phyloP scores from a whole-genome alignment of 768 basidiomycete genomes.

The Lanmaoa rubissima region DNA sequence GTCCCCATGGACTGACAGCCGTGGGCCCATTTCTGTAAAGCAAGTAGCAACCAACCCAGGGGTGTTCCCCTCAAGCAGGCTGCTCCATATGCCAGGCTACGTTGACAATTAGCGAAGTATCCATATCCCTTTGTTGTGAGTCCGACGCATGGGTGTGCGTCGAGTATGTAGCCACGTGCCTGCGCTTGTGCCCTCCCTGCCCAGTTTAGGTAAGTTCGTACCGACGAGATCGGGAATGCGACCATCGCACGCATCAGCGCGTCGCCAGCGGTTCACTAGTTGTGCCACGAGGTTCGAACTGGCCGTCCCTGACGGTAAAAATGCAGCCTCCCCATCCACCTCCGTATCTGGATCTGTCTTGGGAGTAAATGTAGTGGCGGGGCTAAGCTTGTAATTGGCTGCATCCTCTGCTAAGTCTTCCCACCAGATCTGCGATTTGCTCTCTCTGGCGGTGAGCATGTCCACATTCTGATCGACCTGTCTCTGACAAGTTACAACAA shows the following conservation, averaged over 20 bases:
- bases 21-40: background rate
- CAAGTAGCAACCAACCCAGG: conserved; percentile 3
- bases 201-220: conserved; percentile 4
- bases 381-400: background rate
- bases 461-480: conserved; percentile 7
- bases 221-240: conserved; percentile 21
- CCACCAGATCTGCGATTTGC: conserved; percentile 7
- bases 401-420: background rate
- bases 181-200: background rate
- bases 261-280: conserved; percentile 16
- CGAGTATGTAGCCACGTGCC: conserved; percentile 3
- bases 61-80: background rate
- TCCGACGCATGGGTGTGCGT: too few species aligned
- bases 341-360: conserved; percentile 5
- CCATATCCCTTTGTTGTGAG: background rate
- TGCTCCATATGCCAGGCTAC: background rate
- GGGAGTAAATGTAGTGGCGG: conserved; percentile 10
- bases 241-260: conserved; percentile 18
- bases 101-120: background rate
- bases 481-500: conserved; percentile 1
- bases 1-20: conserved; percentile 10
- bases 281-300: conserved; percentile 20
- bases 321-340: background rate
- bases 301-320: conserved; percentile 15
- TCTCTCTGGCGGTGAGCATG: background rate